A percentile compares a stretch with the other conserved stretches of the same genome.
Conservation (phyloP, 2,329 filamentous ascomycete species). For the Pseudovirgaria hyperparasitica region DNA sequence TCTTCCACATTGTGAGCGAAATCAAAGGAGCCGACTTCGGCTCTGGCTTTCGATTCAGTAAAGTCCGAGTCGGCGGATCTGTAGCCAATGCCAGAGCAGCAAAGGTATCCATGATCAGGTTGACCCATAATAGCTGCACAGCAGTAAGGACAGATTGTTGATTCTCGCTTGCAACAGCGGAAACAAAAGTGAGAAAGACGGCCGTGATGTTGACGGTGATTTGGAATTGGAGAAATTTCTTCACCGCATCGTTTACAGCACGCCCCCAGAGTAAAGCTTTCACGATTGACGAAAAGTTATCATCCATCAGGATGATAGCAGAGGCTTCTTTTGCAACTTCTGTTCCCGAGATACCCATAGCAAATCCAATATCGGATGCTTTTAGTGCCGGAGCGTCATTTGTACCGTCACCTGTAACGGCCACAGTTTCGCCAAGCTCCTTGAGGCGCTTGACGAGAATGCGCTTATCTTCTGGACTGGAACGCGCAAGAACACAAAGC, state of each 20-base stretch:
- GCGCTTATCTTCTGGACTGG: slow-evolving; percentile 57
- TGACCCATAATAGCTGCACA: slow-evolving; percentile 91
- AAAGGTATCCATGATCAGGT: slow-evolving; percentile 94
- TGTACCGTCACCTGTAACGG: slow-evolving; percentile 72
- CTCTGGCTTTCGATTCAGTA: slow-evolving; percentile 69
- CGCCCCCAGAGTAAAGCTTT: slow-evolving; percentile 69
- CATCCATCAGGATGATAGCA: slow-evolving; percentile 76
- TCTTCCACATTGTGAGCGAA: slow-evolving; percentile 95
- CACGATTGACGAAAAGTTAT: slow-evolving; percentile 78
- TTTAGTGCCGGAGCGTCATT: slow-evolving; percentile 75
- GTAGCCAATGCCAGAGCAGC: slow-evolving; percentile 81
- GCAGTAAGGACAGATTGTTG: slow-evolving; percentile 71
- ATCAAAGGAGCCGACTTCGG: slow-evolving; percentile 65
- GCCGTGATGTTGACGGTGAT: slow-evolving; percentile 87
- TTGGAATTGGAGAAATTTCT: slow-evolving; percentile 45
- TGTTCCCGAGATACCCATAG: slow-evolving; percentile 73
- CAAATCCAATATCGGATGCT: slow-evolving; percentile 71
- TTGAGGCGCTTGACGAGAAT: slow-evolving; percentile 52
- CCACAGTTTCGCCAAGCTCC: slow-evolving; percentile 61
- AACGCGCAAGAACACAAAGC: slow-evolving; percentile 55
- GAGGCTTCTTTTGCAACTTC: slow-evolving; percentile 79
- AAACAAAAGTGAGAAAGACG: slow-evolving; percentile 76
- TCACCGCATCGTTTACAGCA: slow-evolving; percentile 29
- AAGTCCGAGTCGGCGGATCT: slow-evolving; percentile 71
- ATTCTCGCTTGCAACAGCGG: slow-evolving; percentile 57